Conservation (phyloP, 2,329 filamentous ascomycete genomes). For the Aciculosporium take region DNA sequence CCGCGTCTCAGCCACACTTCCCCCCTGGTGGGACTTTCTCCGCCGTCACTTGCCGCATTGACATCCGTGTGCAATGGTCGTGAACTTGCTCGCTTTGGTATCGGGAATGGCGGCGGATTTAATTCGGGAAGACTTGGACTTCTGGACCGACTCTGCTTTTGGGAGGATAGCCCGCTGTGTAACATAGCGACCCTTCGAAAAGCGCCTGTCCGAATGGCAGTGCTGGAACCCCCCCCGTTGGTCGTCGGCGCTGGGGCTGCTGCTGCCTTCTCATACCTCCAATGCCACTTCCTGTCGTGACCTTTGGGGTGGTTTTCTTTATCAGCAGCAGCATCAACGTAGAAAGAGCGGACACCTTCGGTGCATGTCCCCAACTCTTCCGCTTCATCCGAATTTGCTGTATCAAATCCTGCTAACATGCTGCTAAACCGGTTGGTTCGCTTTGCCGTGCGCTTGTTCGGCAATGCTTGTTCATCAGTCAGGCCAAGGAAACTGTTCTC, state of each 20-base stretch:
- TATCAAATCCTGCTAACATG: slow-evolving; percentile 75
- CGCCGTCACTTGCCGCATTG: slow-evolving; percentile 56
- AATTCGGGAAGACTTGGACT: slow-evolving; percentile 51
- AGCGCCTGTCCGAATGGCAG: slow-evolving; percentile 31
- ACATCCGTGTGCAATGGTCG: slow-evolving; percentile 52
- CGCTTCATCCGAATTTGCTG: slow-evolving; percentile 50
- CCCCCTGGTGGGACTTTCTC: slow-evolving; percentile 57
- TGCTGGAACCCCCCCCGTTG: slow-evolving; percentile 24
- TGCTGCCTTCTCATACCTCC: slow-evolving; percentile 23
- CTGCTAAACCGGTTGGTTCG: slow-evolving; percentile 64
- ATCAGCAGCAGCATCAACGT: slow-evolving; percentile 22
- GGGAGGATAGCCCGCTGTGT: slow-evolving; percentile 59
- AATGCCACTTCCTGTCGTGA: slow-evolving; percentile 17
- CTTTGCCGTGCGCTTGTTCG: slow-evolving; percentile 39
- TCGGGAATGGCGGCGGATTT: slow-evolving; percentile 70
- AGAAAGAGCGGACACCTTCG: slow-evolving; percentile 33
- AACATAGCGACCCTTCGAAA: slow-evolving; percentile 72
- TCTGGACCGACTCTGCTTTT: slow-evolving; percentile 45
- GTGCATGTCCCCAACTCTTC: slow-evolving; percentile 40
- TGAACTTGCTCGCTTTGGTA: slow-evolving; percentile 79
- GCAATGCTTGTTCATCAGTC: slow-evolving; percentile 65
- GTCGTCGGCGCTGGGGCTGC: slow-evolving; percentile 16
- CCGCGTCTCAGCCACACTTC: slow-evolving; percentile 42
- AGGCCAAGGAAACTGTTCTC: slow-evolving; percentile 60
- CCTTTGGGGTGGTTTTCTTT: slow-evolving; percentile 13